These are phyloP conservation scores for Pleurostoma richardsiae DNA, from an alignment of 2,329 filamentous ascomycete genomes.

Conservation along the genomic window DNA sequence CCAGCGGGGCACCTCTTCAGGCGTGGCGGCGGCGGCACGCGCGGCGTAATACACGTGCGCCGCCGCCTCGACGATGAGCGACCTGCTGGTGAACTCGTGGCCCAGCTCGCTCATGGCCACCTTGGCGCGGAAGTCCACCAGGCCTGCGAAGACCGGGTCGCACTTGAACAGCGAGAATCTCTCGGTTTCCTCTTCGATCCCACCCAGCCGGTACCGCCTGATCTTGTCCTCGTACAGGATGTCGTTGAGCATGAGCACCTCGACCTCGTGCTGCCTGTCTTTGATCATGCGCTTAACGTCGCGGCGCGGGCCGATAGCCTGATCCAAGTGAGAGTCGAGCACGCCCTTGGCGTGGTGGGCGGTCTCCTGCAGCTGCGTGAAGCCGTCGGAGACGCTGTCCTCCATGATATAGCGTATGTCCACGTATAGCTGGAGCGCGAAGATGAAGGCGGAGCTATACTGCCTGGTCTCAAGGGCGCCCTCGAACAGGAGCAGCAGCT, in stretches of 20 bases:
- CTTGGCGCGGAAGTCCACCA: conserved; percentile 16
- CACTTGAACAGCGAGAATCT: conserved; percentile 11
- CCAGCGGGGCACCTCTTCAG: conserved; percentile 8
- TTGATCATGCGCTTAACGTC: conserved; percentile 5
- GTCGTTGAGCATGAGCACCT: conserved; percentile 12
- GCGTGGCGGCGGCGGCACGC: background rate
- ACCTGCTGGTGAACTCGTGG: conserved; percentile 11
- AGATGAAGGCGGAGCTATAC: conserved; percentile 17
- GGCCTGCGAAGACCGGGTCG: conserved; percentile 17
- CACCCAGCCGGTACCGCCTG: conserved; percentile 6
- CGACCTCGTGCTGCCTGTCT: conserved; percentile 8
- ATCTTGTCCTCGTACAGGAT: conserved; percentile 13
- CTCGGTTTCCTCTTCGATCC: conserved; percentile 9
- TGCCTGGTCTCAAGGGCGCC: conserved; percentile 11
- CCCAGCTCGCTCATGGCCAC: conserved; percentile 15
- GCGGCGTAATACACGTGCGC: conserved; percentile 14
- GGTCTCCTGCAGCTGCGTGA: conserved; percentile 13
- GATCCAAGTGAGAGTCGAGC: conserved; percentile 8
- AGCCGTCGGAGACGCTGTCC: conserved; percentile 9
- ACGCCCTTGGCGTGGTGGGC: conserved; percentile 7
- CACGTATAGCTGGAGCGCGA: conserved; percentile 21
- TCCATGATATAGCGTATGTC: conserved; percentile 24
- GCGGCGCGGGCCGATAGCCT: conserved; percentile 7
- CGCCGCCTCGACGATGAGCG: conserved; percentile 15
- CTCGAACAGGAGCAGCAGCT: conserved; percentile 18